Conservation (phyloP, 768 basidiomycete species). For the Leccinellum luteum region DNA sequence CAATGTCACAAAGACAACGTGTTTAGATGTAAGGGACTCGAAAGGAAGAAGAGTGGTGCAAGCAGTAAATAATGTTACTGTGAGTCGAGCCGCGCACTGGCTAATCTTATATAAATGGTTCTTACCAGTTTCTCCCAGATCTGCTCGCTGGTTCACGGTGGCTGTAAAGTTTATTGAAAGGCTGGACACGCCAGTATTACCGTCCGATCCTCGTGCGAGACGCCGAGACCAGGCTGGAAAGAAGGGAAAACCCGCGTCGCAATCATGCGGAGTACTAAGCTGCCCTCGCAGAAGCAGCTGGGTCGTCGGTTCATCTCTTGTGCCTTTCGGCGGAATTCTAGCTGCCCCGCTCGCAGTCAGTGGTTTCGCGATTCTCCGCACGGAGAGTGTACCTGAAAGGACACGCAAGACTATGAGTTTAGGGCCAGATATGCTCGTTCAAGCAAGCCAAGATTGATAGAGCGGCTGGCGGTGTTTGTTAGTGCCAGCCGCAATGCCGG, state of each 20-base stretch:
- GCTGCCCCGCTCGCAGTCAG: neutral
- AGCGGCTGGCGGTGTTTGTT: slow-evolving; percentile 12
- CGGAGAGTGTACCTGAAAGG: neutral
- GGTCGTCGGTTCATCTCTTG: neutral
- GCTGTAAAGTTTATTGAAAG: neutral
- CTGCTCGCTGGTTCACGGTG: neutral
- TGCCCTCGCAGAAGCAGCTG: neutral
- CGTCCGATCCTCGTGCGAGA: slow-evolving; percentile 4
- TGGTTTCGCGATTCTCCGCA: neutral
- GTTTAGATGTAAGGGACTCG: neutral
- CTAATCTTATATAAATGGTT: neutral
- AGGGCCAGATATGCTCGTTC: neutral
- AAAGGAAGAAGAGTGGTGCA: neutral
- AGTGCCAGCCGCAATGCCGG: slow-evolving; percentile 11
- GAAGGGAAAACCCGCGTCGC: neutral
- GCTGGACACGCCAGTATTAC: neutral
- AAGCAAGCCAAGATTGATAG: neutral
- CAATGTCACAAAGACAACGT: neutral
- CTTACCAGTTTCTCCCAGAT: neutral
- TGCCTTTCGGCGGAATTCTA: slow-evolving; percentile 3
- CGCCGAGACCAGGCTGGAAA: neutral
- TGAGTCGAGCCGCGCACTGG: neutral
- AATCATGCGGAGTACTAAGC: neutral
- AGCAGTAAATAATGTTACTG: neutral
- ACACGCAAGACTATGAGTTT: neutral